Percentiles rank a stretch among this genome's conserved stretches.
Conservation (phyloP, 2,329 filamentous ascomycete species). For the Madurella mycetomatis region DNA sequence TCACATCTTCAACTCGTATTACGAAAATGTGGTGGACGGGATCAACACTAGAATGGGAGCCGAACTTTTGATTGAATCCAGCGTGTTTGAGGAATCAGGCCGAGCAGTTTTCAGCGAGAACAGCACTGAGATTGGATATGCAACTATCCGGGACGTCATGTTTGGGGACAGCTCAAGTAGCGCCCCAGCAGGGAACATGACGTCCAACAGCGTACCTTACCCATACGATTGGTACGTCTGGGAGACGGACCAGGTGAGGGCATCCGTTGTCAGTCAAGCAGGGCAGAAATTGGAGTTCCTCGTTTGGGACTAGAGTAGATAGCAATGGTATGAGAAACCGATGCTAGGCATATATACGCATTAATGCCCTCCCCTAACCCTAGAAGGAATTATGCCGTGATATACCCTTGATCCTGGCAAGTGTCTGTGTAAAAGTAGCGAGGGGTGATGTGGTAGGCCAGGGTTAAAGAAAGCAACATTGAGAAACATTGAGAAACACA, state of each 20-base stretch:
- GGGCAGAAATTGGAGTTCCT: constrained; percentile 6
- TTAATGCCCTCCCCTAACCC: too few species aligned
- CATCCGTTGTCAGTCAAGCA: not conserved
- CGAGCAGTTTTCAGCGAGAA: not conserved
- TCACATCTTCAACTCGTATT: constrained; percentile 11
- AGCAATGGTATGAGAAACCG: too few species aligned
- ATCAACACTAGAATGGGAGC: constrained; percentile 1
- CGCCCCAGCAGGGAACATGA: constrained; percentile 2
- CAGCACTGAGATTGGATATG: not conserved
- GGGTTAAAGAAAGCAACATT: too few species aligned
- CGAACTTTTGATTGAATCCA: constrained; percentile 3
- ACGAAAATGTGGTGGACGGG: not conserved
- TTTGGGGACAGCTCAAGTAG: not conserved
- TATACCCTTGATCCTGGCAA: too few species aligned
- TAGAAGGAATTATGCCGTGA: too few species aligned
- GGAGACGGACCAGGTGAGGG: constrained; percentile 1
- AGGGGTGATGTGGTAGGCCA: too few species aligned
- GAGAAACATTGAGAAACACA: too few species aligned
- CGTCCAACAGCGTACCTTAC: constrained; percentile 6
- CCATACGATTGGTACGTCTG: constrained; percentile 14
- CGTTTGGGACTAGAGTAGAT: too few species aligned
- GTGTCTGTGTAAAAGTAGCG: too few species aligned
- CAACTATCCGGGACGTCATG: not conserved
- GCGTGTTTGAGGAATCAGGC: constrained; percentile 4
- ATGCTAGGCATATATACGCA: too few species aligned